These are phyloP conservation scores for Aegilops longissima DNA, from an alignment of 176 grass and related monocot species.

Conservation along the genomic window DNA sequence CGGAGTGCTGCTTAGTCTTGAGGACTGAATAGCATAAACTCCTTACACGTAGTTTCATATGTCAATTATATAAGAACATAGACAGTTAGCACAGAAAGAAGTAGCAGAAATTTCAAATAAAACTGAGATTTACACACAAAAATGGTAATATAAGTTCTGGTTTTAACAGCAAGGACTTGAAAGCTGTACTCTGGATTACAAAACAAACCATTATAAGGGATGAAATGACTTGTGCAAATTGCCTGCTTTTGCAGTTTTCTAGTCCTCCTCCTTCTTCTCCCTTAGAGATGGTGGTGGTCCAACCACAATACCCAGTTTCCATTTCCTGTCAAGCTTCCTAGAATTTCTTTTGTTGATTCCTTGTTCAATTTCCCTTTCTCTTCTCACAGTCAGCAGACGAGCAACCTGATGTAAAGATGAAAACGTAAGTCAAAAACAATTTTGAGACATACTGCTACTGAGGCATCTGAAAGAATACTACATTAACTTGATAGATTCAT, in stretches of 20 bases:
- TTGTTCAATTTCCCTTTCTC: slow-evolving; percentile 89
- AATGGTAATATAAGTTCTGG: slow-evolving; percentile 17
- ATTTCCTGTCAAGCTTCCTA: slow-evolving; percentile 97
- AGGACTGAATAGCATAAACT: neutral
- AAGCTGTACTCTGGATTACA: slow-evolving; percentile 37
- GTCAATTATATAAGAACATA: neutral
- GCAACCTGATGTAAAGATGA: slow-evolving; percentile 64
- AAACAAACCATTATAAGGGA: slow-evolving; percentile 31
- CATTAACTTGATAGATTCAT: slow-evolving; percentile 1
- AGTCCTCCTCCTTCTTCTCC: slow-evolving; percentile 71
- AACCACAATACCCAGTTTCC: slow-evolving; percentile 85
- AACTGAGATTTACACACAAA: slow-evolving; percentile 36
- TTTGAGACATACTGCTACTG: neutral
- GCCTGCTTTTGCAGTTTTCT: slow-evolving; percentile 44
- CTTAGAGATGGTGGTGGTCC: slow-evolving; percentile 85
- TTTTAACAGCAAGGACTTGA: slow-evolving; percentile 28
- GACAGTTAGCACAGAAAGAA: neutral
- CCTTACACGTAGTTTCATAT: neutral
- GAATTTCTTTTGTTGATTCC: slow-evolving; percentile 94
- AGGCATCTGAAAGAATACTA: neutral
- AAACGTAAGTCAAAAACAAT: slow-evolving; percentile 11
- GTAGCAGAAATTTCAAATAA: slow-evolving; percentile 6
- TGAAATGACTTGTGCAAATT: slow-evolving; percentile 41
- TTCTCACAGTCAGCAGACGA: slow-evolving; percentile 92
- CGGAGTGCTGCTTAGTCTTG: slow-evolving; percentile 2